phyloP scores from a whole-genome alignment of 768 basidiomycete species.

The Chalciporus piperatus region DNA sequence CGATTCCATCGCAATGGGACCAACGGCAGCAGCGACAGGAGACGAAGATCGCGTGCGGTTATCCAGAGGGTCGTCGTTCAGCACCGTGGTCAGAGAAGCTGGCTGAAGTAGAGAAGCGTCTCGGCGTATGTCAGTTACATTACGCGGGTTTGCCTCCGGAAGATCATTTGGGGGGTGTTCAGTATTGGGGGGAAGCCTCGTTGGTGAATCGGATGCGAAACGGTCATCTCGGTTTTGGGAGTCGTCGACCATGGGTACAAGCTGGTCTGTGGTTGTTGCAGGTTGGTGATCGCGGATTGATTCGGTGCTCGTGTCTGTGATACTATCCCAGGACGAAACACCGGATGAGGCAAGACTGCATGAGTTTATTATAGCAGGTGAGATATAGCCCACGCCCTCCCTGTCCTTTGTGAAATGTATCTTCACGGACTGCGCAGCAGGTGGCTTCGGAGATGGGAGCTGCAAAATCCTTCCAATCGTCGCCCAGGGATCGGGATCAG shows the following conservation, averaged over 20 bases:
- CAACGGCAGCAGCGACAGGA: background rate
- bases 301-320: background rate
- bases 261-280: background rate
- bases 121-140: background rate
- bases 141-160: background rate
- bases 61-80: background rate
- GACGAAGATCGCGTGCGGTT: background rate
- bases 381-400: slow-evolving; percentile 27
- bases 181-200: background rate
- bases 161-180: background rate
- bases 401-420: slow-evolving; percentile 21
- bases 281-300: background rate
- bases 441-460: slow-evolving; percentile 7
- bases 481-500: slow-evolving; percentile 32
- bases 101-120: background rate
- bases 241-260: background rate
- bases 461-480: slow-evolving; percentile 28
- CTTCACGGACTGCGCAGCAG: background rate
- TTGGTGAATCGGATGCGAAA: background rate
- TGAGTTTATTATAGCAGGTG: background rate
- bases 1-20: background rate
- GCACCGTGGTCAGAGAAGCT: background rate
- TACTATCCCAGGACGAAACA: background rate
- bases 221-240: background rate
- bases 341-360: background rate